Evolutionary conservation across 1,284 basidiomycete genomes (phyloP).

Genomic region (Mrakiaceae sp.): DNA sequence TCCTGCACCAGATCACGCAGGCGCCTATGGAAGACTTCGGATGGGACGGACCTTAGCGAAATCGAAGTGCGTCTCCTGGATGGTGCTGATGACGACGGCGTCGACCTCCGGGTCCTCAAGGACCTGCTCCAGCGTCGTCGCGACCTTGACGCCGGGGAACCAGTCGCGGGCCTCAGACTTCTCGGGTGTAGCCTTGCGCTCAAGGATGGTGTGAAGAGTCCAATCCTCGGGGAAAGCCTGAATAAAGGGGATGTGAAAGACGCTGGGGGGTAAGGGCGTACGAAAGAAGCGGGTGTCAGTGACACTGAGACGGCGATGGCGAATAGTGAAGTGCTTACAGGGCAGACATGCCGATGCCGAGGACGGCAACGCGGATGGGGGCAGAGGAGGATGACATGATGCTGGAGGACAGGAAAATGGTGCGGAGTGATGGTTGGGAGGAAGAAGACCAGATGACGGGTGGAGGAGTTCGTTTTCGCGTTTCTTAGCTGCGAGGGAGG

Average conservation of each 20-base stretch:
- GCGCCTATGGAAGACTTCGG: neutral
- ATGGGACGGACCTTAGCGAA: constrained; percentile 32
- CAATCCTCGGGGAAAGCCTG: constrained; percentile 62
- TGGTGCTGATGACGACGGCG: constrained; percentile 55
- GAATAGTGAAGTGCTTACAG: neutral
- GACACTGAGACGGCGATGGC: neutral
- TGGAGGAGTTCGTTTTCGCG: too few species aligned
- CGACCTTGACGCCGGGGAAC: constrained; percentile 30
- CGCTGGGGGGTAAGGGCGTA: constrained; percentile 39
- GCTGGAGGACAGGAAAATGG: too few species aligned
- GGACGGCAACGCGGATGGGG: constrained; percentile 56
- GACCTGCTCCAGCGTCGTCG: constrained; percentile 31
- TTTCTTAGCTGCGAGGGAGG: too few species aligned
- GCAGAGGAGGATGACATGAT: constrained; percentile 1
- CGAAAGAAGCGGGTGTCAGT: neutral
- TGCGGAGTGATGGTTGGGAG: too few species aligned
- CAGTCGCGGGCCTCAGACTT: constrained; percentile 22
- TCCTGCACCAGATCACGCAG: too few species aligned
- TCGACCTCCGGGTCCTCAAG: constrained; percentile 35
- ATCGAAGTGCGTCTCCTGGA: constrained; percentile 65
- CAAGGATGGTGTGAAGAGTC: constrained; percentile 52
- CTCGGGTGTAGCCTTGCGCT: constrained; percentile 24
- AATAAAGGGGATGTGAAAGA: constrained; percentile 69
- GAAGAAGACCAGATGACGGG: too few species aligned
- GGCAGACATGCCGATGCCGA: constrained; percentile 60